Conservation (phyloP, 345 rosid genomes). For the Dipteronia dyeriana region DNA sequence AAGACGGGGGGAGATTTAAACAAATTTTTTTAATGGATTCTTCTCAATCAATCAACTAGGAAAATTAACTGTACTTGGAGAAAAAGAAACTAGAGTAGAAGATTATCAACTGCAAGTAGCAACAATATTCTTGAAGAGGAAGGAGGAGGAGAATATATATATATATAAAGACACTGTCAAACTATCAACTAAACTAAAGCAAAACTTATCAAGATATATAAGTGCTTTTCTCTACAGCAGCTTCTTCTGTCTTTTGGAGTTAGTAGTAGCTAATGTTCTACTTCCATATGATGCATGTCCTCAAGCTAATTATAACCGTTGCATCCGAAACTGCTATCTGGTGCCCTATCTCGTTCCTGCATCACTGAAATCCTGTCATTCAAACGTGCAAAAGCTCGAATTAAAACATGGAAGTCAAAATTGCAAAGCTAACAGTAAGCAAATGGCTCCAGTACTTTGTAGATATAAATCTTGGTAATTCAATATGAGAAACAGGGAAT, state of each 20-base stretch:
- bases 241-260: slow-evolving; percentile 8
- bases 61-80: neutral
- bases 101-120: slow-evolving; percentile 13
- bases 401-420: slow-evolving; percentile 4
- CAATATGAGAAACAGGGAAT: neutral
- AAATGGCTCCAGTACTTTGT: neutral
- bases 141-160: neutral
- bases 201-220: neutral
- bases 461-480: neutral
- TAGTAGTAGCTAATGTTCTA: slow-evolving; percentile 15
- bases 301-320: slow-evolving; percentile 39
- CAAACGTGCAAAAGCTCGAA: neutral
- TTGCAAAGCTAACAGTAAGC: neutral
- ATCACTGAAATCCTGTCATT: slow-evolving; percentile 12
- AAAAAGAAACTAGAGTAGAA: neutral
- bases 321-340: slow-evolving; percentile 49
- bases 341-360: slow-evolving; percentile 53
- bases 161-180: neutral
- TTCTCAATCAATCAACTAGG: slow-evolving; percentile 13
- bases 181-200: slow-evolving; percentile 4
- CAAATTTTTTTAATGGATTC: slow-evolving; percentile 1
- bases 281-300: slow-evolving; percentile 48
- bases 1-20: slow-evolving; percentile 6
- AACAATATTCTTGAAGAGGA: neutral
- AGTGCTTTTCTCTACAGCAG: neutral